Evolutionary conservation across 225 moss, liverwort and hornwort genomes (phyloP).

Genomic region (Asterella californica): DNA sequence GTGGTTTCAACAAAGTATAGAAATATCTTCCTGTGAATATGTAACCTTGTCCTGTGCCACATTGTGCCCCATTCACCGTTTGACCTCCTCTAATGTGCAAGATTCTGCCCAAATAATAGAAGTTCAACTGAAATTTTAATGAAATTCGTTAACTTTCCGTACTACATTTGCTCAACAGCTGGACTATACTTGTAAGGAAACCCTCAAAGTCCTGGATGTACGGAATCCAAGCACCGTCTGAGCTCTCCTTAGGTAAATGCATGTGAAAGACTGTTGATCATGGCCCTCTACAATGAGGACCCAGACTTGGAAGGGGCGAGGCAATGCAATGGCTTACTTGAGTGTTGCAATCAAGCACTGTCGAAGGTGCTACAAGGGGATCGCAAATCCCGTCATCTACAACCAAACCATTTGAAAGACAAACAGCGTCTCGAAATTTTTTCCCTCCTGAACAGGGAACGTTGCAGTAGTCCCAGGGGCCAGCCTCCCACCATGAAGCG

Average conservation of each 20-base stretch:
- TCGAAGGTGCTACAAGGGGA: constrained; percentile 31
- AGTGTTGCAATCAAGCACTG: constrained; percentile 51
- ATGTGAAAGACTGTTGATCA: background rate
- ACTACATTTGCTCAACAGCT: too few species aligned
- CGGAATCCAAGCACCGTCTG: too few species aligned
- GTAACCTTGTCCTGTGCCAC: background rate
- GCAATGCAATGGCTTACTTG: constrained; percentile 37
- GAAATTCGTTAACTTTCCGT: background rate
- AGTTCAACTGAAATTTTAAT: too few species aligned
- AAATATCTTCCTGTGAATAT: background rate
- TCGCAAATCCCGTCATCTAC: constrained; percentile 37
- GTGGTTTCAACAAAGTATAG: background rate
- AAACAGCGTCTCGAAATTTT: constrained; percentile 43
- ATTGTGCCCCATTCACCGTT: background rate
- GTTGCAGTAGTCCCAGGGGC: constrained; percentile 74
- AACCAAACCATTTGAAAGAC: constrained; percentile 37
- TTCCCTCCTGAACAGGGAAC: constrained; percentile 65
- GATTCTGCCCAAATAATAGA: background rate
- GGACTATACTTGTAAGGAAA: too few species aligned
- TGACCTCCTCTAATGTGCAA: background rate
- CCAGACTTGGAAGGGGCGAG: background rate
- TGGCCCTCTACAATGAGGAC: background rate
- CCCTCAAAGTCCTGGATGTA: too few species aligned
- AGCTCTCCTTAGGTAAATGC: background rate
- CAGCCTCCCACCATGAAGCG: constrained; percentile 53